Base-by-base conservation (phyloP, 2,329 filamentous ascomycete genomes). In the Pezicula rhizophila region DNA sequence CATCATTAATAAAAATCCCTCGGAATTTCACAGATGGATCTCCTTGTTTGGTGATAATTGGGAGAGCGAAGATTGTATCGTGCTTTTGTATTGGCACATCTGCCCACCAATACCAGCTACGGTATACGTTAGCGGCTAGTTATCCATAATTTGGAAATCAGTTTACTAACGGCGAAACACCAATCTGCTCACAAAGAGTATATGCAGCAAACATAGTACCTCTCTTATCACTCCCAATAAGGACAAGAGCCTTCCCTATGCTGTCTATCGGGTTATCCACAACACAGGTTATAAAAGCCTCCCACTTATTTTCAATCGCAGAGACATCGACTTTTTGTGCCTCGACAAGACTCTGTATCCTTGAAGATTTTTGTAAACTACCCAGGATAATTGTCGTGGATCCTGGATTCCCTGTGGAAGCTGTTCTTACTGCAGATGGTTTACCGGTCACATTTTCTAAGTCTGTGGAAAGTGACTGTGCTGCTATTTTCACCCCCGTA, bases 121-220 rank as follows among this genome's bases (percentile, higher is more conserved):
- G 80, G 25, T 83, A 28, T 54, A n/a, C 46, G 45, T 15, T 35
- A 8, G 18, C 40, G 10, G 1, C 26, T 15, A 44, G 23, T 23
- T 23, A 23, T 23, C 15, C 45, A 11, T 11, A 39, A 12, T n/a
- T 10, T 43, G 38, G 23, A 14, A 1, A 14, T 33, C 45, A 38
- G 48, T 31, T 5, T 11, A 10, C 28, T 31, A 31, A 54, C 56
- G 79, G 80, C 1, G 79, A 82, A 8, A 82, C 76, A 23, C 79
- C 79, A 41, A 81, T 80, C 56, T 83, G 79, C 57, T 82, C 78
- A 0, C 78, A 79, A 20, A 84, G 57, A 40, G 78, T 76, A 59
- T 84, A 82, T 10, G 84, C 68, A 8, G 83, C 84, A 56, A 77
- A 88, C 46, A 87, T 85, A 2, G 79, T 76, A 15, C 80, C 81